Evolutionary conservation across 768 basidiomycete genomes (phyloP), one percentile per base, ranked within the genome.

Genomic region (Auriculariales sp.): DNA sequence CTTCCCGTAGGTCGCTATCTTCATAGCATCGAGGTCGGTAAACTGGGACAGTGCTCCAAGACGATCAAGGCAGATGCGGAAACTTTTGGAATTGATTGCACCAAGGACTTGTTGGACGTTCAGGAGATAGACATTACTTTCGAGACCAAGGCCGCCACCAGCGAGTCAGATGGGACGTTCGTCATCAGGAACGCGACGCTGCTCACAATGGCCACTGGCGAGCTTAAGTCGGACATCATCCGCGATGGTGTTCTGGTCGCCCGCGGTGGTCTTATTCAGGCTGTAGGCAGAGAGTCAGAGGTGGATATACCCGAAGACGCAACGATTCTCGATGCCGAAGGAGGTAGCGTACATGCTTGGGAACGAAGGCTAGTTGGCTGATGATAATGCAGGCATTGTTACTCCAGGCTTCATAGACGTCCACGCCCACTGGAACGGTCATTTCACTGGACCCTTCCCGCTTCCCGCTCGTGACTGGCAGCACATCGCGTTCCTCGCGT

Each of bases 381-480:
- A n/a, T 19, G 7, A 7, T 36, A 3, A 25, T 46, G 7, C 31
- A 84, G 82, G 78, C 4, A 81, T 70, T 52, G 67, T 86, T 15
- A 62, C 78, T 3, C 83, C 83, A 14, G 83, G 83, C 2, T 84
- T 83, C 59, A 76, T 86, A 46, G 83, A 86, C 50, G 78, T 79
- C 6, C 83, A 86, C 55, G 83, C 83, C 2, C 83, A 86, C 51
- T 85, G 83, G 83, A 57, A 64, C 15, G 81, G 80, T 0, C 73
- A 75, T 51, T 54, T 30, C 0, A 70, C 66, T 28, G 10, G 12
- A 25, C 39, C 22, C 39, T 44, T 44, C 22, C 10, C 35, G 15
- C 74, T 75, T 55, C 83, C 83, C 0, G 71, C 80, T 5, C 70
- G 69, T 36, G 83, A 81, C 9, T 86, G 83, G 81, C 82, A 85